Conservation (phyloP, 495 filamentous ascomycete species). For the Tuber microsphaerosporum region DNA sequence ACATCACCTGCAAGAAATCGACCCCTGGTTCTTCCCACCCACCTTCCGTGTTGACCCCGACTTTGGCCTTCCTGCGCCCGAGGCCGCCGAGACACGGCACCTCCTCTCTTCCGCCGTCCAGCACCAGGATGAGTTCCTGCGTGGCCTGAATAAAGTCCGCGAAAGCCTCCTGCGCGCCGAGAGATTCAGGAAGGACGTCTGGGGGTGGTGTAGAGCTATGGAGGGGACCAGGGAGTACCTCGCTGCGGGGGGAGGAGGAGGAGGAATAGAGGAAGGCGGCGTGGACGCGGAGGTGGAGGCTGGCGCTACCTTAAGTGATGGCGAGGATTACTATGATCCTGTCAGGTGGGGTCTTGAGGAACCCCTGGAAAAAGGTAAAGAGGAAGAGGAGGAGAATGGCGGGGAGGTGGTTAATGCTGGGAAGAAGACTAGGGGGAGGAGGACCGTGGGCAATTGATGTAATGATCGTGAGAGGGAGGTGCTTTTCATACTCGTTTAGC, state of each 20-base stretch:
- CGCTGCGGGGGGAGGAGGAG: neutral
- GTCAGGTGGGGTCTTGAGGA: constrained; percentile 81
- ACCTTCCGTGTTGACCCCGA: constrained; percentile 60
- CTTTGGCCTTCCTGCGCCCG: constrained; percentile 66
- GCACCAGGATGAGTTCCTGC: constrained; percentile 89
- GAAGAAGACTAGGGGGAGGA: constrained; percentile 67
- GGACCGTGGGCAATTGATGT: constrained; percentile 44
- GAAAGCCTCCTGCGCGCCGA: constrained; percentile 69
- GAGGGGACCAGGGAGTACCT: constrained; percentile 64
- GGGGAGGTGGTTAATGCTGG: constrained; percentile 55
- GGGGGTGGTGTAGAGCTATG: constrained; percentile 58
- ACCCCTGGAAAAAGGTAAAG: constrained; percentile 81
- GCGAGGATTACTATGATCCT: constrained; percentile 92
- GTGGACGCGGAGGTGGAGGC: constrained; percentile 68
- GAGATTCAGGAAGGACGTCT: constrained; percentile 67
- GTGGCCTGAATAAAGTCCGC: constrained; percentile 68
- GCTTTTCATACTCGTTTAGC: constrained; percentile 11
- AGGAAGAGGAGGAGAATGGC: constrained; percentile 69
- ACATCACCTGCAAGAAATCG: constrained; percentile 47
- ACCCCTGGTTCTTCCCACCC: constrained; percentile 79
- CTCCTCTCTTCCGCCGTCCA: constrained; percentile 80
- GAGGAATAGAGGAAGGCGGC: constrained; percentile 45
- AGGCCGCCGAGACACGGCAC: constrained; percentile 83
- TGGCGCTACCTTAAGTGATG: constrained; percentile 70
- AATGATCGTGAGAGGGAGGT: neutral